These are phyloP conservation scores for Cercospora janseana DNA, from an alignment of 2,329 filamentous ascomycete species.

Conservation along the genomic window DNA sequence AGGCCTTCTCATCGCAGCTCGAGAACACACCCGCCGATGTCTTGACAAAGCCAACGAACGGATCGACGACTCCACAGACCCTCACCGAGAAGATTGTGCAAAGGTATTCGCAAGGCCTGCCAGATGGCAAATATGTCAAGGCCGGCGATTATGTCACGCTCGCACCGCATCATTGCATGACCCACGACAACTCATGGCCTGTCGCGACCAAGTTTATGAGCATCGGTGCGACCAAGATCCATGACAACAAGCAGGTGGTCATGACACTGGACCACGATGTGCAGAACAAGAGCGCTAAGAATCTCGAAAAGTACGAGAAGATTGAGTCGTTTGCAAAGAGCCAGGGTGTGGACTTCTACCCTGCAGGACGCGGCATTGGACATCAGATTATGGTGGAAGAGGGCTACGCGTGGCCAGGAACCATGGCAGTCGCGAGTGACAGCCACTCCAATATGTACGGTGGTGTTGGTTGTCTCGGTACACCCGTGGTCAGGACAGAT, in stretches of 20 bases:
- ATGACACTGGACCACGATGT: conserved; percentile 87
- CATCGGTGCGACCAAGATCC: conserved; percentile 72
- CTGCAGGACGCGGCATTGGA: conserved; percentile 76
- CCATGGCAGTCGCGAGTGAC: conserved; percentile 75
- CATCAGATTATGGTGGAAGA: conserved; percentile 93
- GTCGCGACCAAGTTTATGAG: conserved; percentile 77
- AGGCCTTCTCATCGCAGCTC: conserved; percentile 64
- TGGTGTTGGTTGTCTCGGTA: conserved; percentile 72
- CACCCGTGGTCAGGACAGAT: conserved; percentile 81
- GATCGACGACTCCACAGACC: conserved; percentile 63
- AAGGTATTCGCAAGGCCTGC: conserved; percentile 70
- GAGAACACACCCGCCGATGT: conserved; percentile 67
- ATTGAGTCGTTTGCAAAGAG: conserved; percentile 79
- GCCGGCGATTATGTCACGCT: conserved; percentile 82
- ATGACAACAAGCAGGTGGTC: conserved; percentile 71
- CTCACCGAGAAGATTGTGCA: conserved; percentile 93
- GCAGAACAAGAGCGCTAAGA: conserved; percentile 74
- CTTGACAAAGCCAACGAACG: conserved; percentile 59
- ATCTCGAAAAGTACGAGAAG: conserved; percentile 76
- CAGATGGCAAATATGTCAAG: conserved; percentile 70
- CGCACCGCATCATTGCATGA: conserved; percentile 72
- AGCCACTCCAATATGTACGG: conserved; percentile 82
- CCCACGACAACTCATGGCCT: conserved; percentile 80
- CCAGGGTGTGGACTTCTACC: conserved; percentile 76
- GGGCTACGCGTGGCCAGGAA: conserved; percentile 80